Base-by-base conservation (phyloP, 2,329 filamentous ascomycete species). In the Fusarium sp. region DNA sequence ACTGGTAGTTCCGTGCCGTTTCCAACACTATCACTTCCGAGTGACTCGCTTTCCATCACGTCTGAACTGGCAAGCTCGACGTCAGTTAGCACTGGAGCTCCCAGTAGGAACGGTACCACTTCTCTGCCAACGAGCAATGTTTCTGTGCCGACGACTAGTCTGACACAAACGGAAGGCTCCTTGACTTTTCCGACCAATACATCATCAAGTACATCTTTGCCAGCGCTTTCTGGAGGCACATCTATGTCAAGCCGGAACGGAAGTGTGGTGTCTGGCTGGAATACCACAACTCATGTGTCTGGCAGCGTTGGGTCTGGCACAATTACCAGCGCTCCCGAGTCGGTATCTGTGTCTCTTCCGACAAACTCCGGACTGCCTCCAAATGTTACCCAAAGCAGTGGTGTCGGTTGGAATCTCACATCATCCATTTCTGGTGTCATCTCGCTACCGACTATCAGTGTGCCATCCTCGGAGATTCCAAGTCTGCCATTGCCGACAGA, bases 401-500 rank as follows among this genome's bases (percentile, higher is more conserved):
- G 15, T 13, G 0, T 37, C 16, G 16, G 18, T 5, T 61, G 42
- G 34, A 66, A 65, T 10, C 28, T 55, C 20, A 65, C 62, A 26
- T 49, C 38, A 0, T 65, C 62, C 18, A 37, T 55, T 28, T 55
- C 62, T 30, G 62, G 55, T 10, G 5, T 31, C 4, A 15, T 65
- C 37, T 65, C 58, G 8, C 33, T 67, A 5, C 64, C 65, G 11
- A 67, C 63, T 2, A 59, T 59, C 49, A 64, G 64, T 20, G 41
- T 58, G 11, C 45, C 65, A 28, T 6, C 38, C 9, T 64, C 65
- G 15, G 52, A 58, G 31, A 55, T 53, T 15, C 46, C 58, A 28
- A 52, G 12, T 42, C 18, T 64, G 3, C 44, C 61, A 11, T 33
- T 57, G n/a, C 49, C 52, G 1, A 68, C 65, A 23, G 28, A 11